These are phyloP conservation scores for Acrocalymma vagum DNA, from an alignment of 2,329 filamentous ascomycete genomes.

Conservation along the genomic window DNA sequence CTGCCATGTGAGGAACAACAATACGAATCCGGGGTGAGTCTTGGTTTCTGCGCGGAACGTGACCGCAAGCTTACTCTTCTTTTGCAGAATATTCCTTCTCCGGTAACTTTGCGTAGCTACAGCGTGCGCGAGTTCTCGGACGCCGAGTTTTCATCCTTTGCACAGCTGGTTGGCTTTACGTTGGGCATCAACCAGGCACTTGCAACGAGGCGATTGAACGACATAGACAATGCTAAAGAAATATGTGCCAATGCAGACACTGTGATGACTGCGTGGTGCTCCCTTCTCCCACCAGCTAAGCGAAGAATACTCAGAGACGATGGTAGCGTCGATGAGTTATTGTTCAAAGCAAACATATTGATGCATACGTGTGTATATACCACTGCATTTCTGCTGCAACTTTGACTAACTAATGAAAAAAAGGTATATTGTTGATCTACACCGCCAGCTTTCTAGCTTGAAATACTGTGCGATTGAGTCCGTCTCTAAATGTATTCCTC, in stretches of 20 bases:
- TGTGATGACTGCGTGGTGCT: slow-evolving; percentile 74
- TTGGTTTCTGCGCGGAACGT: background rate
- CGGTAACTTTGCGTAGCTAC: slow-evolving; percentile 71
- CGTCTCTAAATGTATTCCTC: slow-evolving; percentile 29
- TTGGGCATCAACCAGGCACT: slow-evolving; percentile 79
- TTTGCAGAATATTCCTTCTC: slow-evolving; percentile 26
- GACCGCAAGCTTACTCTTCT: background rate
- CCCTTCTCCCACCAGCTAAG: slow-evolving; percentile 77
- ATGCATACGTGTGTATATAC: slow-evolving; percentile 29
- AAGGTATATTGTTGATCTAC: slow-evolving; percentile 32
- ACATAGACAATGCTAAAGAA: slow-evolving; percentile 19
- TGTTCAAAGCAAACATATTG: slow-evolving; percentile 74
- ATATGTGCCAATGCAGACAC: slow-evolving; percentile 51
- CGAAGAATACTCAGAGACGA: slow-evolving; percentile 70
- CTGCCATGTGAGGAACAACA: slow-evolving; percentile 82
- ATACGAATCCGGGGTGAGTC: slow-evolving; percentile 53
- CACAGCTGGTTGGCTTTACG: slow-evolving; percentile 80
- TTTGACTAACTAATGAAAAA: no score
- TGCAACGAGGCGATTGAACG: slow-evolving; percentile 29
- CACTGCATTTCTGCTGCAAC: background rate
- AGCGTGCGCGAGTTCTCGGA: slow-evolving; percentile 76
- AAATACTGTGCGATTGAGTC: slow-evolving; percentile 25
- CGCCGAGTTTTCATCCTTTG: slow-evolving; percentile 81
- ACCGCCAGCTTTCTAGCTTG: slow-evolving; percentile 26
- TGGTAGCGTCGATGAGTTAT: slow-evolving; percentile 80